Evolutionary conservation across 2,329 filamentous ascomycete genomes (phyloP).

Genomic region (Fusarium caatingaense): DNA sequence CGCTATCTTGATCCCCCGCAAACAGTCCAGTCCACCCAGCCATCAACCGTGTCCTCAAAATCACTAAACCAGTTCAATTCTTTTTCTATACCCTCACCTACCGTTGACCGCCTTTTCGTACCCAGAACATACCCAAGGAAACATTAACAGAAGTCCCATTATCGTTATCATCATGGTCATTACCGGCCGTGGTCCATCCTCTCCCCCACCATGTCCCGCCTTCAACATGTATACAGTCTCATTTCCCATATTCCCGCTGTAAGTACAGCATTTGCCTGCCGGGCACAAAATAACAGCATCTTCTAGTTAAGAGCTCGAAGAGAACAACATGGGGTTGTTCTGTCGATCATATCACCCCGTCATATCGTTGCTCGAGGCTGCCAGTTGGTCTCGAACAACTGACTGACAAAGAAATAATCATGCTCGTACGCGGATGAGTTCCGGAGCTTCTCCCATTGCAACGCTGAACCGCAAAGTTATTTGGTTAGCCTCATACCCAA

Average conservation of each 20-base stretch:
- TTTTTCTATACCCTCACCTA: slow-evolving; percentile 9
- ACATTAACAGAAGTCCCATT: slow-evolving; percentile 12
- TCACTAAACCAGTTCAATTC: slow-evolving; percentile 2
- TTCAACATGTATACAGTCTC: slow-evolving; percentile 20
- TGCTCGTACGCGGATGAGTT: slow-evolving; percentile 61
- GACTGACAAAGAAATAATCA: slow-evolving; percentile 70
- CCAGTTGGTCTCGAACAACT: slow-evolving; percentile 69
- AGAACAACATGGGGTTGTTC: not conserved
- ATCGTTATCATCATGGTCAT: slow-evolving; percentile 32
- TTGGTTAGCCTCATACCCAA: slow-evolving; percentile 45
- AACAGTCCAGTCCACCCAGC: not conserved
- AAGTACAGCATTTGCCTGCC: slow-evolving; percentile 2
- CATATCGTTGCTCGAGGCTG: slow-evolving; percentile 49
- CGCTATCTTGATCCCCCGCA: slow-evolving; percentile 11
- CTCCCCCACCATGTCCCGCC: not conserved
- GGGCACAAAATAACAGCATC: not conserved
- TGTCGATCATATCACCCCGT: slow-evolving; percentile 1
- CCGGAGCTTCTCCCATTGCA: slow-evolving; percentile 60
- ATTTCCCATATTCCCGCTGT: slow-evolving; percentile 1
- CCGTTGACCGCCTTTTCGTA: slow-evolving; percentile 26
- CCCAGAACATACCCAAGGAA: slow-evolving; percentile 6
- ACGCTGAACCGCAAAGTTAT: slow-evolving; percentile 42
- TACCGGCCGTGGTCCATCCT: slow-evolving; percentile 17
- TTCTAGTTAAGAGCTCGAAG: not conserved
- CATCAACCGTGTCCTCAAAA: slow-evolving; percentile 4